phyloP scores from a whole-genome alignment of 108 stramenopile species.

The Fragilariopsis cylindrus region DNA sequence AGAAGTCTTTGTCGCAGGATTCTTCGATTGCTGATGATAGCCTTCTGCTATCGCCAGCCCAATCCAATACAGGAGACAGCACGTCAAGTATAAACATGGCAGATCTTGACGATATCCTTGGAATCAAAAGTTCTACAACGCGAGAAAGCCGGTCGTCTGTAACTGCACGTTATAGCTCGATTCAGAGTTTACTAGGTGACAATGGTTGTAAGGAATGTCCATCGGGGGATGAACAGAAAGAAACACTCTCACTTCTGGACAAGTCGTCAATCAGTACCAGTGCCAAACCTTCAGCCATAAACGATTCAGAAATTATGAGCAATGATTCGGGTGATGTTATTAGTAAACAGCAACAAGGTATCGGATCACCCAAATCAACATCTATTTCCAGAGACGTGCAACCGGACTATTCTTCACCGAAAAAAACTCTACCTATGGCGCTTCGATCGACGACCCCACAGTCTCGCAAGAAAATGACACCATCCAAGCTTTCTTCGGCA shows the following conservation, averaged over 20 bases:
- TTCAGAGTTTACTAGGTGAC: neutral
- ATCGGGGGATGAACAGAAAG: neutral
- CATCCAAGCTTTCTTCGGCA: slow-evolving; percentile 35
- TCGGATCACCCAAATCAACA: neutral
- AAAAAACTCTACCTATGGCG: neutral
- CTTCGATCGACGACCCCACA: neutral
- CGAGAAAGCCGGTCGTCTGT: neutral
- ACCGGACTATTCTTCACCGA: neutral
- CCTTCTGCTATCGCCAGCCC: slow-evolving; percentile 5
- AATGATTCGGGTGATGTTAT: neutral
- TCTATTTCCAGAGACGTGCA: neutral
- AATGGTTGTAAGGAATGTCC: neutral
- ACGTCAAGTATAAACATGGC: slow-evolving; percentile 3
- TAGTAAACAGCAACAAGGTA: neutral
- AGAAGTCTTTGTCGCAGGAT: neutral
- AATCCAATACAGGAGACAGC: neutral
- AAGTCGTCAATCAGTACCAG: too few species aligned
- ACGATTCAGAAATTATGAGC: too few species aligned
- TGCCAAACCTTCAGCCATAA: too few species aligned
- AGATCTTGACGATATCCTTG: slow-evolving; percentile 11
- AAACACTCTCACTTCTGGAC: neutral
- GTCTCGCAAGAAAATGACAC: slow-evolving; percentile 29
- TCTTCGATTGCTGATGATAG: neutral
- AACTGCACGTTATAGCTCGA: neutral
- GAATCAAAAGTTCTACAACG: neutral